These are phyloP conservation scores for Polyplosphaeria fusca DNA, from an alignment of 495 filamentous ascomycete genomes.

Conservation along the genomic window DNA sequence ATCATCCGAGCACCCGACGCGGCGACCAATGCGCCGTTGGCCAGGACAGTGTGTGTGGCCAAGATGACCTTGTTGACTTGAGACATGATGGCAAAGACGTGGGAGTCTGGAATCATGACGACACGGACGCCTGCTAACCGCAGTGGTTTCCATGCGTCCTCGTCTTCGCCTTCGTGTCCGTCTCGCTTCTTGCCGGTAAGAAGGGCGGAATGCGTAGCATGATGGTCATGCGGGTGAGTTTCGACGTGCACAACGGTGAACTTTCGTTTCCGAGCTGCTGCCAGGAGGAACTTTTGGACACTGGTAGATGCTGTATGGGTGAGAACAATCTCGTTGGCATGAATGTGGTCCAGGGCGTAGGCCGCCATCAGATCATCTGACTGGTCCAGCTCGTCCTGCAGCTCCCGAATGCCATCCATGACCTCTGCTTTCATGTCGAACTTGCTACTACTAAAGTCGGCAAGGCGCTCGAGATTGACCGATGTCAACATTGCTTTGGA, in stretches of 20 bases:
- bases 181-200: constrained; percentile 48
- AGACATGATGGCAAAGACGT: constrained; percentile 87
- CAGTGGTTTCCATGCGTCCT: constrained; percentile 69
- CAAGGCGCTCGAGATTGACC: constrained; percentile 34
- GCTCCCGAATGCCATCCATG: constrained; percentile 81
- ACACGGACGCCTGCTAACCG: constrained; percentile 73
- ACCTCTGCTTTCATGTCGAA: constrained; percentile 80
- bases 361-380: constrained; percentile 85
- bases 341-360: constrained; percentile 83
- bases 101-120: constrained; percentile 76
- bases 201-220: constrained; percentile 56
- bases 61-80: constrained; percentile 92
- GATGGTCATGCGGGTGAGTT: constrained; percentile 65
- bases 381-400: constrained; percentile 85
- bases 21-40: constrained; percentile 79
- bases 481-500: constrained; percentile 33
- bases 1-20: constrained; percentile 74
- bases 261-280: constrained; percentile 76
- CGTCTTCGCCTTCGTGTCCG: constrained; percentile 49
- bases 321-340: constrained; percentile 83
- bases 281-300: constrained; percentile 80
- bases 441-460: constrained; percentile 27
- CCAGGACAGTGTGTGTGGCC: constrained; percentile 77
- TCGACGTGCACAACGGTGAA: constrained; percentile 84
- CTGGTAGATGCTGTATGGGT: constrained; percentile 76